phyloP scores from a whole-genome alignment of 257 asterid genomes.

The Marsdenia floribunda region DNA sequence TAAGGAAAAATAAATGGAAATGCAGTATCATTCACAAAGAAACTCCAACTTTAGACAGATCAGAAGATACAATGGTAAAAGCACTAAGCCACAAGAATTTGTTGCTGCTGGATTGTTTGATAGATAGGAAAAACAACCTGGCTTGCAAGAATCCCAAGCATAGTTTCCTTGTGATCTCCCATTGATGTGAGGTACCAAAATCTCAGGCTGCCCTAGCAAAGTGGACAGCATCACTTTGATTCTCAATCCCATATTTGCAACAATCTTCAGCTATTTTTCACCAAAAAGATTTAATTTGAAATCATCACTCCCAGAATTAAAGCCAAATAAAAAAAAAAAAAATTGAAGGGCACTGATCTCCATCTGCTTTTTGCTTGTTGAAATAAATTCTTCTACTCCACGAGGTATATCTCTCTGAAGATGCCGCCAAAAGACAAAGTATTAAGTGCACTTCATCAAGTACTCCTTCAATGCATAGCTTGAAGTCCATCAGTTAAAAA shows the following conservation, averaged over 20 bases:
- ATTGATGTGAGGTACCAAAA: constrained; percentile 85
- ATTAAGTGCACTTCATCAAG: constrained; percentile 17
- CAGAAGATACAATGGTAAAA: not conserved
- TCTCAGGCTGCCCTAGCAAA: constrained; percentile 62
- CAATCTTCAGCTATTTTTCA: constrained; percentile 83
- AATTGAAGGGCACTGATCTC: constrained; percentile 48
- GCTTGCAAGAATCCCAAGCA: constrained; percentile 71
- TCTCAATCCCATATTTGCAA: constrained; percentile 79
- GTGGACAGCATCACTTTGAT: constrained; percentile 54
- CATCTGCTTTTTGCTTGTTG: constrained; percentile 74
- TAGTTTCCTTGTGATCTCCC: constrained; percentile 78
- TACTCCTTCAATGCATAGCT: constrained; percentile 55
- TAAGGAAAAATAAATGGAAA: not conserved
- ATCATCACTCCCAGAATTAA: constrained; percentile 11
- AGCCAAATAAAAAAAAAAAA: constrained; percentile 16
- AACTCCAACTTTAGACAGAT: not conserved
- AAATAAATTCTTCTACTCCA: constrained; percentile 70
- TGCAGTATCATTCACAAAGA: not conserved
- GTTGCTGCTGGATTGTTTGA: not conserved
- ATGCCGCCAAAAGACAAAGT: constrained; percentile 67
- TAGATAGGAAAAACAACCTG: constrained; percentile 42
- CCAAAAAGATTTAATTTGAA: constrained; percentile 45
- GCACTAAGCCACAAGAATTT: not conserved
- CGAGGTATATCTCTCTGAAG: constrained; percentile 93
- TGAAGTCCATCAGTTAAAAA: constrained; percentile 37